phyloP scores from a whole-genome alignment of 495 filamentous ascomycete genomes.

The Paragyromitra xinjiangensis region DNA sequence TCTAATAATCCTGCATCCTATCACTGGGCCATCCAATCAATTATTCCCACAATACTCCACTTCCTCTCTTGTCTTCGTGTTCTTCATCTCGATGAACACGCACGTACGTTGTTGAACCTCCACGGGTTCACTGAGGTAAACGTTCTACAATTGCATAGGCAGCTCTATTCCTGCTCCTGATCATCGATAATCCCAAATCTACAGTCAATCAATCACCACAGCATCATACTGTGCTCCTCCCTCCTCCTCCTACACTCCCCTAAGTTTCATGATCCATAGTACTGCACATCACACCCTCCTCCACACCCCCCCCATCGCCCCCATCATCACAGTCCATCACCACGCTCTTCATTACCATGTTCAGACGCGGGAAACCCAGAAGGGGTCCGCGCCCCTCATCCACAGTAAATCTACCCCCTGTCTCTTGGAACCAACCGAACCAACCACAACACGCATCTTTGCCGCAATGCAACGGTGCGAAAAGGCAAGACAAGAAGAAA shows the following conservation, averaged over 20 bases:
- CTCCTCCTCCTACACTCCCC: not conserved
- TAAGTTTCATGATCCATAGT: not conserved
- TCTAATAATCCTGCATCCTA: not conserved
- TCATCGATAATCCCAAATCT: not conserved
- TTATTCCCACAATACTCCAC: constrained; percentile 1
- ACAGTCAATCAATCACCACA: not conserved
- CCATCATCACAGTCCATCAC: constrained; percentile 2
- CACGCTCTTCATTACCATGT: constrained; percentile 16
- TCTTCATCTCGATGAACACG: constrained; percentile 3
- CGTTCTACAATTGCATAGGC: not conserved
- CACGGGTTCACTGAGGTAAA: not conserved
- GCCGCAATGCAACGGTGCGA: not conserved
- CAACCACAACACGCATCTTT: constrained; percentile 12
- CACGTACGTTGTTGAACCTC: too few species aligned
- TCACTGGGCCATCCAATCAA: not conserved
- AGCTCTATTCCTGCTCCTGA: not conserved
- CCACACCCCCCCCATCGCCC: not conserved
- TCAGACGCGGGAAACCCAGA: constrained; percentile 15
- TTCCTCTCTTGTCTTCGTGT: not conserved
- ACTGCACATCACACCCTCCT: not conserved
- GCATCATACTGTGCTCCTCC: not conserved
- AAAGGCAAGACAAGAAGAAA: constrained; percentile 4
- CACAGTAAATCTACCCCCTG: constrained; percentile 1
- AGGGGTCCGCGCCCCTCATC: constrained; percentile 12
- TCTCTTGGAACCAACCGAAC: constrained; percentile 17